Evolutionary conservation across 768 basidiomycete species (phyloP), one percentile per base, ranked within the genome.

Genomic region (Suillus variegatus): DNA sequence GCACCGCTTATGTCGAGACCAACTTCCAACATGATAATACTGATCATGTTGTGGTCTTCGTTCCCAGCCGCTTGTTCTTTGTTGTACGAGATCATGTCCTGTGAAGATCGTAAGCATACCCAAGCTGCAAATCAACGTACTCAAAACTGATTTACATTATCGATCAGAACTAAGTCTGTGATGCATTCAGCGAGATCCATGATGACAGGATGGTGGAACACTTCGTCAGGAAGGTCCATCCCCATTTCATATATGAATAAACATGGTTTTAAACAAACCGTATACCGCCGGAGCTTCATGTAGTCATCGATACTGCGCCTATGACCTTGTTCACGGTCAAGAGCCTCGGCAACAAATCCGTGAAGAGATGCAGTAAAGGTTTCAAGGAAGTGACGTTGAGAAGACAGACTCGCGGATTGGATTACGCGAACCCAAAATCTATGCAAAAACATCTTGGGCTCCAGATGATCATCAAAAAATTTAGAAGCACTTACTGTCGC

Each of bases 271-370:
- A 69, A 66, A 3, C 79, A 79, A 55, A 74, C 70, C 7, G 73
- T 78, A 13, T 74, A 58, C 10, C 78, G 73, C 6, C 80, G 77
- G 46, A 77, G 52, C 6, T 65, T 66, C 5, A 82, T 62, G 64
- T 77, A 82, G 25, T 69, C 73, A 2, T 73, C 68, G 43, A 81
- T 68, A 13, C 56, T 64, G n/a, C 71, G 75, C 25, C 73, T 43
- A 51, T 63, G 58, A 18, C 72, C 47, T n/a, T 65, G 28, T n/a
- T 62, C 54, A 20, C 63, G 66, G 22, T 67, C 66, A 22, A 16
- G 13, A 14, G 58, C 64, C 44, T 67, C 41, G 16, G 2, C 43
- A 9, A 67, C 46, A 6, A 65, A 16, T 35, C 38, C 25, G 32
- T 6, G 47, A 40, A 67, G 40, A 14, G 46, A 64, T 32, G n/a